Evolutionary conservation across 1,284 basidiomycete species (phyloP).

Genomic region (Leccinum pachyderme): DNA sequence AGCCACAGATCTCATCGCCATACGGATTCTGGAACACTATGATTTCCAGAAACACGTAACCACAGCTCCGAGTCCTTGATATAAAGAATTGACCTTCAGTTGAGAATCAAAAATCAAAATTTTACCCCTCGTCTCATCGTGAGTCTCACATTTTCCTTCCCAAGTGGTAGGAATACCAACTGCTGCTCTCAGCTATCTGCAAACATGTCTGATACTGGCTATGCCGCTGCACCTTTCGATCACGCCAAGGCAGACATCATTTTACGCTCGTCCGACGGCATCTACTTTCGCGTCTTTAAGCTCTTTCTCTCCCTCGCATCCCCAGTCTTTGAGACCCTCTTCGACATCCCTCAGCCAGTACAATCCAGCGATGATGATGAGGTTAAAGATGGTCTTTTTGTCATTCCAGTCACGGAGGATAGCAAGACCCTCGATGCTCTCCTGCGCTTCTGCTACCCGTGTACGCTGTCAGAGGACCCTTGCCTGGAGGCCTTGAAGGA

Average conservation of each 20-base stretch:
- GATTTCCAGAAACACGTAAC: too few relatives aligned
- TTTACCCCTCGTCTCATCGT: too few relatives aligned
- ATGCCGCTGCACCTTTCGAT: background rate
- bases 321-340: slow-evolving; percentile 37
- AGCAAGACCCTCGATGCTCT: slow-evolving; percentile 25
- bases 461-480: slow-evolving; percentile 22
- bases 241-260: slow-evolving; percentile 5
- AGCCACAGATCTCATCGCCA: too few relatives aligned
- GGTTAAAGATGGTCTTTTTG: slow-evolving; percentile 14
- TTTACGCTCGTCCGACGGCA: slow-evolving; percentile 35
- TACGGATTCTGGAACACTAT: too few relatives aligned
- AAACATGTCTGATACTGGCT: background rate
- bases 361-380: background rate
- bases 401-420: slow-evolving; percentile 27
- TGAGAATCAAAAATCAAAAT: too few relatives aligned
- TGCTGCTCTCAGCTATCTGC: background rate
- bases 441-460: slow-evolving; percentile 32
- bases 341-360: slow-evolving; percentile 31
- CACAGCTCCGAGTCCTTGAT: too few relatives aligned
- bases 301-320: slow-evolving; percentile 13
- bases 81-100: too few relatives aligned
- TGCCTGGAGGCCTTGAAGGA: slow-evolving; percentile 13
- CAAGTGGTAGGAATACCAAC: too few relatives aligned
- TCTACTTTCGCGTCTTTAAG: slow-evolving; percentile 31
- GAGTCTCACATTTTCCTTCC: too few relatives aligned